Conservation (phyloP, 2,329 filamentous ascomycete species). For the Lecanicillium sp. region DNA sequence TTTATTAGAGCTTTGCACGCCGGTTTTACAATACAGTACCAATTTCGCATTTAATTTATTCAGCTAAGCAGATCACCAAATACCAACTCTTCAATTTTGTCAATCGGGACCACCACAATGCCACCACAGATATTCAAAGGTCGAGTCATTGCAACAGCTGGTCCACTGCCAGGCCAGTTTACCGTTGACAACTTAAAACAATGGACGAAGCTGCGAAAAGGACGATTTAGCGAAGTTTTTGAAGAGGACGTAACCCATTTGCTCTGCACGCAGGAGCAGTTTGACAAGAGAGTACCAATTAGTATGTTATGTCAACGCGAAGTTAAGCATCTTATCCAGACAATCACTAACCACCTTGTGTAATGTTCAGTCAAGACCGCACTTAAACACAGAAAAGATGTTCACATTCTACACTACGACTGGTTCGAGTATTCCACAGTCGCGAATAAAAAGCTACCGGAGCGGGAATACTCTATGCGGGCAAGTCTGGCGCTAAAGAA, state of each 20-base stretch:
- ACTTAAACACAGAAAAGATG: slow-evolving; percentile 23
- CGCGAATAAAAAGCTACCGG: slow-evolving; percentile 21
- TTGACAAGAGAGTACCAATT: slow-evolving; percentile 34
- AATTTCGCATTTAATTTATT: too few species aligned
- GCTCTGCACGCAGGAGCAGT: slow-evolving; percentile 56
- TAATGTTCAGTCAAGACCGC: slow-evolving; percentile 27
- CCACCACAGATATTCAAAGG: slow-evolving; percentile 40
- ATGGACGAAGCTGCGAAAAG: slow-evolving; percentile 61
- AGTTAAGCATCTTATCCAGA: too few species aligned
- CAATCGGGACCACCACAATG: too few species aligned
- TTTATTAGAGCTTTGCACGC: too few species aligned
- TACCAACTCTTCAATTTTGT: too few species aligned
- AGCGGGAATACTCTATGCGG: slow-evolving; percentile 35
- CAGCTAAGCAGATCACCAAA: too few species aligned
- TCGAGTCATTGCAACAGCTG: slow-evolving; percentile 48
- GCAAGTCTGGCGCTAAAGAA: slow-evolving; percentile 20
- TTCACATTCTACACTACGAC: slow-evolving; percentile 39
- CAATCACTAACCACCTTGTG: too few species aligned
- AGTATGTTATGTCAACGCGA: slow-evolving; percentile 17
- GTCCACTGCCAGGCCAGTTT: slow-evolving; percentile 44
- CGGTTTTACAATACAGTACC: too few species aligned
- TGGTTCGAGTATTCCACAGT: slow-evolving; percentile 44
- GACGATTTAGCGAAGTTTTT: slow-evolving; percentile 44
- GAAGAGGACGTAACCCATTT: slow-evolving; percentile 61
- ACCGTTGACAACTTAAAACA: slow-evolving; percentile 48